Evolutionary conservation across 2,329 filamentous ascomycete species (phyloP).

Genomic region (Capronia americana): DNA sequence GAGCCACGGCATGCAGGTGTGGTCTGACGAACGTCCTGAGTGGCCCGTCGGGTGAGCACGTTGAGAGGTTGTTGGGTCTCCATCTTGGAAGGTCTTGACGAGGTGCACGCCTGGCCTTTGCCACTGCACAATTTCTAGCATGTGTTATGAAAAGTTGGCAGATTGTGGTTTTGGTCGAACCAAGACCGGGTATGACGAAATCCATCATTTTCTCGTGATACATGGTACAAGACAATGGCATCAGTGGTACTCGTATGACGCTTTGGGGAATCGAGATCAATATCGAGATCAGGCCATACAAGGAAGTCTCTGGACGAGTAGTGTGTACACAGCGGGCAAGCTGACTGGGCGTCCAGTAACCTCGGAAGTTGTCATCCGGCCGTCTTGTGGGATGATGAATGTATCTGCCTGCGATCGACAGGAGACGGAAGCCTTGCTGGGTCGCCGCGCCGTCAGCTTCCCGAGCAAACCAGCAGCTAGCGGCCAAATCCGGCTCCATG

Average conservation of each 20-base stretch:
- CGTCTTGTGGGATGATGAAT: not conserved
- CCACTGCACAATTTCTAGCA: slow-evolving; percentile 2
- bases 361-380: not conserved
- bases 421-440: slow-evolving; percentile 8
- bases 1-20: slow-evolving; percentile 11
- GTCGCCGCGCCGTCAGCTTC: not conserved
- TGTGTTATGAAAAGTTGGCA: not conserved
- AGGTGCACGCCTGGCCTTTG: slow-evolving; percentile 3
- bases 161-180: not conserved
- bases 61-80: slow-evolving; percentile 21
- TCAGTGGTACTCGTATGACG: not conserved
- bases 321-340: not conserved
- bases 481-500: not conserved
- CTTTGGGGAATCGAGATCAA: not conserved
- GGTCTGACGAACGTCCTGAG: slow-evolving; percentile 17
- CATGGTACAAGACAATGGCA: not conserved
- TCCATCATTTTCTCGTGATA: not conserved
- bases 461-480: not conserved
- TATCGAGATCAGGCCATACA: not conserved
- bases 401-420: slow-evolving; percentile 2
- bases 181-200: not conserved
- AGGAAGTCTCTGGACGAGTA: not conserved
- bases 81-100: not conserved
- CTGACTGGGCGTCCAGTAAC: not conserved
- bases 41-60: slow-evolving; percentile 18